Percentiles rank a stretch among this genome's conserved stretches.
Conservation (phyloP, 2,329 filamentous ascomycete species). For the Fusarium foetens region DNA sequence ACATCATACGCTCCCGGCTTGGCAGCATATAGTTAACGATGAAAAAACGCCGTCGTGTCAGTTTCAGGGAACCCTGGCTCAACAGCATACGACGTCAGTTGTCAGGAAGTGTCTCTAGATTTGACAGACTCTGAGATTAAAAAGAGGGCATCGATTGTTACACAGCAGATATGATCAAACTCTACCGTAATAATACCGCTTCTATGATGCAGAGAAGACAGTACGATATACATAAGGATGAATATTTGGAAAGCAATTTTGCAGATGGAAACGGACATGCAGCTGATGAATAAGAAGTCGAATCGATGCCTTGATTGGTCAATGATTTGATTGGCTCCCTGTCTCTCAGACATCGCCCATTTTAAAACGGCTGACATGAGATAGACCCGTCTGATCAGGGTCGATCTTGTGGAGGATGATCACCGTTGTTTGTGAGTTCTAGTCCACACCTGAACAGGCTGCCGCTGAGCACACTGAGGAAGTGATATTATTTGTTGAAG, state of each 20-base stretch:
- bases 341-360: not conserved
- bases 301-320: conserved; percentile 18
- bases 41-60: conserved; percentile 33
- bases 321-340: conserved; percentile 5
- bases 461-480: not conserved
- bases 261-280: not conserved
- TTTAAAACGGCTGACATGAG: conserved; percentile 9
- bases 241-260: conserved; percentile 5
- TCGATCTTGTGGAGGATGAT: conserved; percentile 21
- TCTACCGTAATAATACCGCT: not conserved
- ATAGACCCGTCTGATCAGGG: conserved; percentile 2
- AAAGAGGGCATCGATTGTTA: not conserved
- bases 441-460: not conserved
- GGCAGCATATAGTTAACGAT: conserved; percentile 7
- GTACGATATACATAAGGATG: not conserved
- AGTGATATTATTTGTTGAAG: not conserved
- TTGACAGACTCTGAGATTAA: not conserved
- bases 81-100: conserved; percentile 22
- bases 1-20: conserved; percentile 20
- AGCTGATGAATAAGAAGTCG: not conserved
- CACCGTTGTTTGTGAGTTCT: not conserved
- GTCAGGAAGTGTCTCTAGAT: not conserved
- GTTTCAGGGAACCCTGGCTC: conserved; percentile 37
- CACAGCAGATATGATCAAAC: not conserved
- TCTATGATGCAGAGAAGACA: not conserved